Evolutionary conservation across 2,329 filamentous ascomycete species (phyloP).

Genomic region (Teratosphaeria gauchensis): DNA sequence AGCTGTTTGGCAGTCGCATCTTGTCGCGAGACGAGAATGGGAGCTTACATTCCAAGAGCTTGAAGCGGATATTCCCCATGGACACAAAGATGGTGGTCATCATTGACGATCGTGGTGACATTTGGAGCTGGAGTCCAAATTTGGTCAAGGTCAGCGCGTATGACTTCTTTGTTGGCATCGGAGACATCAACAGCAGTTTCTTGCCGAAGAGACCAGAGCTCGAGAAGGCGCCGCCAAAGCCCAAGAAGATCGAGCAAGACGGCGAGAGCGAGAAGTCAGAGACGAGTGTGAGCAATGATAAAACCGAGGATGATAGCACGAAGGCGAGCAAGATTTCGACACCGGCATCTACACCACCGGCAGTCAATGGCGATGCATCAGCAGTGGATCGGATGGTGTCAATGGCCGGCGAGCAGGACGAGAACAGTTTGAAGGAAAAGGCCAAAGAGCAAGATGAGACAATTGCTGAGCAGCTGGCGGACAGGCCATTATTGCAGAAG

Average conservation of each 20-base stretch:
- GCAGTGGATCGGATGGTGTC: conserved; percentile 67
- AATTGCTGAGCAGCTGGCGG: conserved; percentile 78
- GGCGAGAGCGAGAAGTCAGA: not conserved
- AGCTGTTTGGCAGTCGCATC: conserved; percentile 86
- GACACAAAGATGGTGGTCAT: conserved; percentile 99
- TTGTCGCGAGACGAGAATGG: conserved; percentile 96
- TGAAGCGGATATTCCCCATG: conserved; percentile 86
- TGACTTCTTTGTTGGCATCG: conserved; percentile 96
- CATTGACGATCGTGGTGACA: conserved; percentile 92
- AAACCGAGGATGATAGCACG: conserved; percentile 1
- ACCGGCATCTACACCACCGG: conserved; percentile 4
- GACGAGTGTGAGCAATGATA: conserved; percentile 8
- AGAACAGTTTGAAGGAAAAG: conserved; percentile 61
- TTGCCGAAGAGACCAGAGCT: conserved; percentile 62
- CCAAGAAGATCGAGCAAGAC: conserved; percentile 4
- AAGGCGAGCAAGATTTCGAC: conserved; percentile 6
- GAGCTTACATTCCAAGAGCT: conserved; percentile 78
- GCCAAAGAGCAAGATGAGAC: conserved; percentile 77
- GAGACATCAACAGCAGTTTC: conserved; percentile 97
- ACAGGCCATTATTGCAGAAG: conserved; percentile 81
- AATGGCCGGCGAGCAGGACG: conserved; percentile 63
- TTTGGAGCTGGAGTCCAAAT: conserved; percentile 90
- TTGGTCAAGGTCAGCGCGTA: conserved; percentile 91
- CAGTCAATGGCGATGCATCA: conserved; percentile 38
- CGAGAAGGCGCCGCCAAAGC: conserved; percentile 19